Evolutionary conservation across 2,329 filamentous ascomycete genomes (phyloP).

Genomic region (Neonectria faginata): DNA sequence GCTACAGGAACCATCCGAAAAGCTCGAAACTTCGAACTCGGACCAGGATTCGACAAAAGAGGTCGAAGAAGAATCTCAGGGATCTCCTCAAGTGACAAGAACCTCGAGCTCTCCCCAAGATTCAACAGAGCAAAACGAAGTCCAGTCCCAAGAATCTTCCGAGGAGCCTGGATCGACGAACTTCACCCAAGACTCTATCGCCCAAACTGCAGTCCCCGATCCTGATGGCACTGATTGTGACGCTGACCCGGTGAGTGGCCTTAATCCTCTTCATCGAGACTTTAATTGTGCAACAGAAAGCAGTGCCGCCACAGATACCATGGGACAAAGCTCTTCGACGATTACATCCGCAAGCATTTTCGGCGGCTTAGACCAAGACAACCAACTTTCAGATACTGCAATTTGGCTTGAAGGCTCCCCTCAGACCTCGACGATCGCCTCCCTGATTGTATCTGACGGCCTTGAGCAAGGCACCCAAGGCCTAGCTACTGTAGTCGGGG

Average conservation of each 20-base stretch:
- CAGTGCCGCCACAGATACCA: background rate
- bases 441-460: background rate
- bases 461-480: constrained; percentile 1
- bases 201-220: background rate
- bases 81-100: background rate
- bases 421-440: background rate
- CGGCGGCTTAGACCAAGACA: background rate
- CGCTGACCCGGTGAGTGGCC: constrained; percentile 3
- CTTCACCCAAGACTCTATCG: background rate
- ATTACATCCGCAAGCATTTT: background rate
- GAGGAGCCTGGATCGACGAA: background rate
- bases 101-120: background rate
- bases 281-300: constrained; percentile 12
- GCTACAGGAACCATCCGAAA: background rate
- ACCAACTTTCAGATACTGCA: background rate
- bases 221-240: background rate
- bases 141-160: background rate
- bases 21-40: background rate
- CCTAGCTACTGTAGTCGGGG: background rate
- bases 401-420: background rate
- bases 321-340: background rate
- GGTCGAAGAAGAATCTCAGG: background rate
- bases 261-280: constrained; percentile 1
- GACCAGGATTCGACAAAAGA: background rate
- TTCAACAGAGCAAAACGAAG: background rate